phyloP scores from a whole-genome alignment of 257 asterid genomes.

The Solanum tacnaense region DNA sequence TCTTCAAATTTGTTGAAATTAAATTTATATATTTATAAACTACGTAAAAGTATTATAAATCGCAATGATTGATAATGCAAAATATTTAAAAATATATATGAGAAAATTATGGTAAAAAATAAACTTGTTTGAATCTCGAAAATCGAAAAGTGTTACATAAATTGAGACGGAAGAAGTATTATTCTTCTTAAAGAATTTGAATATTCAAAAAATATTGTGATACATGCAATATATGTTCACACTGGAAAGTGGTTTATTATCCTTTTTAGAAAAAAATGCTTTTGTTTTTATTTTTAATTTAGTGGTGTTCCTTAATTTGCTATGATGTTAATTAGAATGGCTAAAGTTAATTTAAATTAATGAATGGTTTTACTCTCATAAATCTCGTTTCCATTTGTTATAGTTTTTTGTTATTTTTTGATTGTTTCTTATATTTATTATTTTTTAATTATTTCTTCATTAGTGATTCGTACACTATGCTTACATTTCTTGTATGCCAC shows the following conservation, averaged over 20 bases:
- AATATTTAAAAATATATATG: too few species aligned
- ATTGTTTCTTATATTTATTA: neutral
- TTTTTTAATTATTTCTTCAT: neutral
- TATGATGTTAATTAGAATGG: neutral
- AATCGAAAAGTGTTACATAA: too few species aligned
- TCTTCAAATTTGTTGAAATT: too few species aligned
- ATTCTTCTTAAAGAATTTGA: neutral
- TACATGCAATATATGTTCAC: neutral
- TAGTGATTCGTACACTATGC: neutral
- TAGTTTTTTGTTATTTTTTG: neutral
- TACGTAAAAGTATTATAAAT: too few species aligned
- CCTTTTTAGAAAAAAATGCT: neutral
- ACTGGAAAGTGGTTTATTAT: neutral
- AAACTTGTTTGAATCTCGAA: neutral
- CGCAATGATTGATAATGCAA: too few species aligned
- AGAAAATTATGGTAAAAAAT: too few species aligned
- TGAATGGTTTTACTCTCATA: neutral
- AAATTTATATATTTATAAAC: too few species aligned
- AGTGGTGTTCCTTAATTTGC: neutral
- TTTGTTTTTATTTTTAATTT: neutral
- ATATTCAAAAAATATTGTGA: neutral
- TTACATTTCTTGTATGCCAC: too few species aligned
- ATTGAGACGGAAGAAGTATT: neutral
- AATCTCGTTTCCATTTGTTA: neutral
- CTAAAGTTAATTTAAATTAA: neutral